These are phyloP conservation scores for Acanthamoeba triangularis DNA, from an alignment of 208 protist genomes.

Conservation along the genomic window DNA sequence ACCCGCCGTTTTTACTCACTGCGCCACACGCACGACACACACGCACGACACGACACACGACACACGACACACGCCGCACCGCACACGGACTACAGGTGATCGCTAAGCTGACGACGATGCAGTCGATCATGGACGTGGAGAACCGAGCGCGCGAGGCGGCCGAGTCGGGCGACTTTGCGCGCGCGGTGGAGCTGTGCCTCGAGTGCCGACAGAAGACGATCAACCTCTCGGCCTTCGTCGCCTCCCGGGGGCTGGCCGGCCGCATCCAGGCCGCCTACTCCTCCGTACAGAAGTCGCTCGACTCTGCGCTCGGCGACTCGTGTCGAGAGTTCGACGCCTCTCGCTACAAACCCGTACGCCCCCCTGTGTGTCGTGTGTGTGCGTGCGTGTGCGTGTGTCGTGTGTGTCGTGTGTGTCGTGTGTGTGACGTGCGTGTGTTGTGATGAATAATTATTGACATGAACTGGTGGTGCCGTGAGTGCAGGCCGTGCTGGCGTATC, in stretches of 20 bases:
- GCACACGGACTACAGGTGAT: background rate
- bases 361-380: background rate
- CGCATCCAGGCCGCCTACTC: constrained; percentile 44
- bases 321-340: constrained; percentile 33
- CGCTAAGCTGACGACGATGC: background rate
- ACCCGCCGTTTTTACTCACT: too few species aligned
- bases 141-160: constrained; percentile 2
- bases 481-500: constrained; percentile 49
- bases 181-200: constrained; percentile 22
- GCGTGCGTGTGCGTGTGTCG: background rate
- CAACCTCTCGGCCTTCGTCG: constrained; percentile 11
- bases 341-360: background rate
- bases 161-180: constrained; percentile 12
- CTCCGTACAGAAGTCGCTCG: constrained; percentile 45
- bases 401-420: background rate
- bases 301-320: background rate
- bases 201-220: constrained; percentile 38
- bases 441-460: too few species aligned
- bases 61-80: background rate
- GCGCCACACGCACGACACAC: too few species aligned
- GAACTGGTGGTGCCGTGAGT: background rate
- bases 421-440: background rate
- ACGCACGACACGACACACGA: too few species aligned
- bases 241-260: background rate
- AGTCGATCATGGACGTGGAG: constrained; percentile 39